These are phyloP conservation scores for Phytopythium montanum DNA, from an alignment of 352 stramenopile genomes.

Conservation along the genomic window DNA sequence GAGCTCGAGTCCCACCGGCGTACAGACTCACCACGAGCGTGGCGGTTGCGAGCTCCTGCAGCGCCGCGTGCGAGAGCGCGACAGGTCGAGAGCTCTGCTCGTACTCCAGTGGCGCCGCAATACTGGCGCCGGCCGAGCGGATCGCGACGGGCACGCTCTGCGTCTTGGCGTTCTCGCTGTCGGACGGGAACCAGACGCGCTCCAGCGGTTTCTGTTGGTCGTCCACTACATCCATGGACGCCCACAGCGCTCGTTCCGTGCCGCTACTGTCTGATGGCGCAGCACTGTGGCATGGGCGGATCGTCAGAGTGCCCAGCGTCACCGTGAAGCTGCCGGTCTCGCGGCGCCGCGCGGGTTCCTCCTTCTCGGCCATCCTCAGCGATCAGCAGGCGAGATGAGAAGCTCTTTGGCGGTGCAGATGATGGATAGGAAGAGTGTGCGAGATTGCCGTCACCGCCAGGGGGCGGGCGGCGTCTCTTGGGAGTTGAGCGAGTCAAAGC, in stretches of 20 bases:
- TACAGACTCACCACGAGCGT: slow-evolving; percentile 41
- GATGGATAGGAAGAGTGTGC: too few relatives aligned
- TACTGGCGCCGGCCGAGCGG: background rate
- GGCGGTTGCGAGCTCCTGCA: slow-evolving; percentile 37
- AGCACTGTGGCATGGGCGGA: background rate
- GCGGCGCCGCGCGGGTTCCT: slow-evolving; percentile 1
- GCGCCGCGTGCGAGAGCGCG: slow-evolving; percentile 21
- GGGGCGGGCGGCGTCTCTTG: background rate
- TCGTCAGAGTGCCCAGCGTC: slow-evolving; percentile 11
- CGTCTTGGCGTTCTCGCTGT: slow-evolving; percentile 52
- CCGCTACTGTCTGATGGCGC: background rate
- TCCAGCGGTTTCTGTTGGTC: slow-evolving; percentile 23
- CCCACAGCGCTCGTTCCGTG: slow-evolving; percentile 22
- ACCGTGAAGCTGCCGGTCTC: slow-evolving; percentile 33
- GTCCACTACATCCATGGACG: slow-evolving; percentile 33
- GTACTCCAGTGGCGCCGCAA: slow-evolving; percentile 23
- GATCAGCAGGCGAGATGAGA: too few relatives aligned
- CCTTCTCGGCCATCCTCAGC: background rate
- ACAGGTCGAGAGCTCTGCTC: slow-evolving; percentile 45
- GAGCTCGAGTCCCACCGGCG: slow-evolving; percentile 21
- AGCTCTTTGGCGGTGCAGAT: too few relatives aligned
- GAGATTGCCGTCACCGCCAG: background rate
- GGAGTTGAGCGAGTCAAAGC: too few relatives aligned
- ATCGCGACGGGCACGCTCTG: slow-evolving; percentile 24
- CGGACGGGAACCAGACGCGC: slow-evolving; percentile 43